Conservation (phyloP, 176 grass and related monocot genomes). For the Rhynchospora tenuis region DNA sequence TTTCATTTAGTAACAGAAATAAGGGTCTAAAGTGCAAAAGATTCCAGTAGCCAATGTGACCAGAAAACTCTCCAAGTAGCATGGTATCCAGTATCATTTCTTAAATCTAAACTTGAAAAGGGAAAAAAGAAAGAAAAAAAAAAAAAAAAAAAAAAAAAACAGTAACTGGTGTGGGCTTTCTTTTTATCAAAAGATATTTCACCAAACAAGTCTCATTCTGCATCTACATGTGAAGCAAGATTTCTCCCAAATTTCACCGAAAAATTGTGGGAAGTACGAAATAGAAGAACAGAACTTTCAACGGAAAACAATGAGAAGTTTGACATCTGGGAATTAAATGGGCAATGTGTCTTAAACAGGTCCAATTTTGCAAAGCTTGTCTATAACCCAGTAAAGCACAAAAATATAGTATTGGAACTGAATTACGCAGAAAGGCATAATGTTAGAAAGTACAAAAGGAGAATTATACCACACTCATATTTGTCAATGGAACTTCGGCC, state of each 20-base stretch:
- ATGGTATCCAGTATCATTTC: no score
- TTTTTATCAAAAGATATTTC: background rate
- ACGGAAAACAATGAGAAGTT: background rate
- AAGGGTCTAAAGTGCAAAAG: background rate
- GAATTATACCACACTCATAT: constrained; percentile 76
- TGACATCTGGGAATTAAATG: background rate
- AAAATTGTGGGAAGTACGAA: background rate
- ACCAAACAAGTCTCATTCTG: background rate
- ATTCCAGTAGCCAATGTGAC: background rate
- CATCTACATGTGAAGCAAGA: background rate
- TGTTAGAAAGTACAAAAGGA: background rate
- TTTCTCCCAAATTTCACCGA: background rate
- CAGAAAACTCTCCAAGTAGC: no score
- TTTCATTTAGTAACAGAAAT: background rate
- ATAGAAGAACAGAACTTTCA: background rate
- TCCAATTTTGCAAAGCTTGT: background rate
- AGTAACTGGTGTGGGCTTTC: background rate
- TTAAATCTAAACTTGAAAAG: no score
- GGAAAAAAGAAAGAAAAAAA: no score
- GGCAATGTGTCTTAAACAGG: background rate
- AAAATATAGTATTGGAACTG: background rate
- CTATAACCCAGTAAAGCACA: background rate
- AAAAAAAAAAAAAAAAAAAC: no score
- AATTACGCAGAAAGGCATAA: background rate
- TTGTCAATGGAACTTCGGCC: constrained; percentile 87